These are phyloP conservation scores for Lizonia empirigonia DNA, from an alignment of 2,329 filamentous ascomycete species.

Conservation along the genomic window DNA sequence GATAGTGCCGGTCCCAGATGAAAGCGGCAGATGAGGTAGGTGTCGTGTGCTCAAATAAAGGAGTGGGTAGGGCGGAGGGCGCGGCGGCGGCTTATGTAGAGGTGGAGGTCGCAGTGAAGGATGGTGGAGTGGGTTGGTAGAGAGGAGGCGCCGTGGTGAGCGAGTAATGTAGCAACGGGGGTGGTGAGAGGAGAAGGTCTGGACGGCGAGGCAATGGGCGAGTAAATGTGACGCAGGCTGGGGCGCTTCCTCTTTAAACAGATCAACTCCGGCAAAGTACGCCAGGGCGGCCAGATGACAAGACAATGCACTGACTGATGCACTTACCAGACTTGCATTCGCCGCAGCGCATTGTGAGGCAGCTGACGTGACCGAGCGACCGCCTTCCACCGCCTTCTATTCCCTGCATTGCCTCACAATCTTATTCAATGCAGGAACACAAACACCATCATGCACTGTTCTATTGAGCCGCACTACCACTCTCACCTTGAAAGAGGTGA, in stretches of 20 bases:
- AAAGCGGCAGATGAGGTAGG: conserved; percentile 7
- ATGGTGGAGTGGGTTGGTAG: conserved; percentile 2
- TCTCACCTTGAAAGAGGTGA: background rate
- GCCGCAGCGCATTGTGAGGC: conserved; percentile 7
- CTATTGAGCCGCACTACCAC: conserved; percentile 9
- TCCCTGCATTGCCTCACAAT: conserved; percentile 5
- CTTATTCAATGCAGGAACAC: conserved; percentile 16
- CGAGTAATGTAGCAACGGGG: background rate
- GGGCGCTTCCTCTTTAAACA: conserved; percentile 19
- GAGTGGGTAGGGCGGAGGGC: background rate
- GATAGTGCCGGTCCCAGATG: conserved; percentile 18
- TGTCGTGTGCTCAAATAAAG: conserved; percentile 11
- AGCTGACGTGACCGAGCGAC: conserved; percentile 10
- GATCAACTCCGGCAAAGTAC: conserved; percentile 14
- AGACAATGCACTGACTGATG: conserved; percentile 19
- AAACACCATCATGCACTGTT: background rate
- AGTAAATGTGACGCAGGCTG: conserved; percentile 13
- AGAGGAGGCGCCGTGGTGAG: conserved; percentile 4
- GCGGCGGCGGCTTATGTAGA: conserved; percentile 2
- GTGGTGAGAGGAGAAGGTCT: conserved; percentile 1
- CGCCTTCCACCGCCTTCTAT: conserved; percentile 16
- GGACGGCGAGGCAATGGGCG: conserved; percentile 10
- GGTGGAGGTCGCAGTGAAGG: background rate
- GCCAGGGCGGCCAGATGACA: conserved; percentile 16
- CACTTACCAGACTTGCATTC: conserved; percentile 4